Evolutionary conservation across 2,329 filamentous ascomycete genomes (phyloP), one percentile per base, ranked within the genome.

Genomic region (Metarhizium robertsii): DNA sequence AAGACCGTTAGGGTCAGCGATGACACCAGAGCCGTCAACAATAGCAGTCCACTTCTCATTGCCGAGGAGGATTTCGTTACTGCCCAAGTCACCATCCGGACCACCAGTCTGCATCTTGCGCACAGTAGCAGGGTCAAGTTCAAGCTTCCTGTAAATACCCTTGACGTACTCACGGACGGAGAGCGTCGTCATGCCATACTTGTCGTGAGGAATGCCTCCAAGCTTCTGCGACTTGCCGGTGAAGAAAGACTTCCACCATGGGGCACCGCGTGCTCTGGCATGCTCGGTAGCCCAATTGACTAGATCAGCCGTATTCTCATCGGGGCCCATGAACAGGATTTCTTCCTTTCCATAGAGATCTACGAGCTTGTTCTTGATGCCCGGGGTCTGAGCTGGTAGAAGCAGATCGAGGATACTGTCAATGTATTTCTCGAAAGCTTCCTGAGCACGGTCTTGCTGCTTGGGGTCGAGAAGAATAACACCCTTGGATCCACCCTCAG

Each of bases 181-280:
- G 56, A 97, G 75, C 0, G 94, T 97, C 1, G 94, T 99, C 94
- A 99, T 99, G 65, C 94, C 94, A 67, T 99, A 99, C 45, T 79
- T 75, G 70, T 99, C 94, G 72, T 99, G 94, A 42, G 94, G 94
- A 63, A 99, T 99, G 68, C 94, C 94, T 60, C 94, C 94, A 14
- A 99, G 81, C 73, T 88, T 94, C 53, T 91, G 94, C 63, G 90
- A 96, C 80, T 99, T 99, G 67, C 94, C 94, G 2, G 94, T 99
- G 80, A 99, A 99, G 83, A 99, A 99, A 0, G 94, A 99, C 79
- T 99, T 99, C 94, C 94, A 99, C 90, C 92, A 99, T 32, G 91
- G 90, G 4, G 94, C 94, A 49, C 91, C 91, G 64, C 94, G 86
- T 59, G 77, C 76, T 53, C 90, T 84, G 58, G 94, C 94, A 71